Percentiles rank a stretch among this genome's conserved stretches.
Conservation (phyloP, 306 rosid species). For the Albizia julibrissin region DNA sequence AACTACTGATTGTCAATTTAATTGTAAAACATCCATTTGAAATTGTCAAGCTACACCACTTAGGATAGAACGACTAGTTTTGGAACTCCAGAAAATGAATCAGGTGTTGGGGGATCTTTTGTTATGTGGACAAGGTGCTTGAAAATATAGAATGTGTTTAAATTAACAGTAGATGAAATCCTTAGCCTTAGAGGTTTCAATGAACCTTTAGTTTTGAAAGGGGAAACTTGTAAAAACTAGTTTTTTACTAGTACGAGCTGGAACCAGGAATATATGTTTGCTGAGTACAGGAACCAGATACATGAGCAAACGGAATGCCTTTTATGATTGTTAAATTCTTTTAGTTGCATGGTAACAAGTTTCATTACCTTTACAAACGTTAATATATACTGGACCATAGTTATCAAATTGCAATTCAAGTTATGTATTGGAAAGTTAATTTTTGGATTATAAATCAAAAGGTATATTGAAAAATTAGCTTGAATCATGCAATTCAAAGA, state of each 20-base stretch:
- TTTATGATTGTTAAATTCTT: constrained; percentile 2
- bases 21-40: constrained; percentile 10
- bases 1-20: neutral
- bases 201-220: neutral
- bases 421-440: neutral
- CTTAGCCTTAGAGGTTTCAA: neutral
- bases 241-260: neutral
- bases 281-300: neutral
- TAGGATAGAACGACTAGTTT: constrained; percentile 14
- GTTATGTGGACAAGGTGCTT: neutral
- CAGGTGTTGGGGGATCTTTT: neutral
- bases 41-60: constrained; percentile 1
- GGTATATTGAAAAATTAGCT: neutral
- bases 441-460: neutral
- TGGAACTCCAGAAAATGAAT: constrained; percentile 10
- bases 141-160: neutral
- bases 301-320: neutral
- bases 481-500: neutral
- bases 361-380: neutral
- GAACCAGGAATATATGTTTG: neutral
- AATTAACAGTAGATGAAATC: neutral
- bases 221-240: neutral
- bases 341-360: neutral
- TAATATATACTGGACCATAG: neutral
- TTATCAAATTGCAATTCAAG: neutral